A percentile compares a stretch with the other conserved stretches of the same genome.
phyloP scores from a whole-genome alignment of 176 grass and related monocot genomes.

The Rhynchospora tenuis region DNA sequence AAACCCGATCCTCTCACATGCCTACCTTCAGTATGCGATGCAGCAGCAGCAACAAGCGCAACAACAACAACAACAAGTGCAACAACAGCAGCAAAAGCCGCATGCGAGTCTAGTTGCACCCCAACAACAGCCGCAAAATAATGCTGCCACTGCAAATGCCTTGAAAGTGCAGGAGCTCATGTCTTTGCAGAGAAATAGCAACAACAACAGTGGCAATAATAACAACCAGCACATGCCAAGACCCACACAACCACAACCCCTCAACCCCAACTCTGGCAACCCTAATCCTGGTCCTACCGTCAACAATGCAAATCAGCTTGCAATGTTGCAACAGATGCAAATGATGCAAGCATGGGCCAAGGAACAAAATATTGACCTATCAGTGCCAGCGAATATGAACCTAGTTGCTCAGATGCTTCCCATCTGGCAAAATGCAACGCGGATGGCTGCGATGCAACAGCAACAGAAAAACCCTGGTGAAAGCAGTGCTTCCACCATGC shows the following conservation, averaged over 20 bases:
- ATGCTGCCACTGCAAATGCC: conserved; percentile 42
- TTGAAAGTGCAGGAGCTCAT: conserved; percentile 78
- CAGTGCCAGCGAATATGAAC: conserved; percentile 72
- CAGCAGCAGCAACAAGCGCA: conserved; percentile 38
- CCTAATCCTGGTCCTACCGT: conserved; percentile 32
- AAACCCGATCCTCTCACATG: conserved; percentile 52
- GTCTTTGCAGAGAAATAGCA: conserved; percentile 58
- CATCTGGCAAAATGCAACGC: conserved; percentile 40
- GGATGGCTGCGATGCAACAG: conserved; percentile 61
- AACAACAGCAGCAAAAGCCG: conserved; percentile 58
- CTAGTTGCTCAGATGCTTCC: conserved; percentile 78
- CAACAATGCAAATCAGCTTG: conserved; percentile 38
- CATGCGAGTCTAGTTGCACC: conserved; percentile 60
- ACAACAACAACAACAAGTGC: conserved; percentile 46
- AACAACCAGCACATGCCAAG: conserved; percentile 67
- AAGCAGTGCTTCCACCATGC: conserved; percentile 36
- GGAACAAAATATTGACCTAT: conserved; percentile 75
- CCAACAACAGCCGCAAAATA: conserved; percentile 54
- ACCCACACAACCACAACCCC: conserved; percentile 42
- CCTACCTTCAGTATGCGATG: conserved; percentile 65
- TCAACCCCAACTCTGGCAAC: conserved; percentile 31
- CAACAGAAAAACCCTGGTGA: conserved; percentile 36
- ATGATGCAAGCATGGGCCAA: conserved; percentile 86
- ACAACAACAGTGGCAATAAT: conserved; percentile 26
- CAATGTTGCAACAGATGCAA: conserved; percentile 55